Base-by-base conservation (phyloP, 129 eudicot genomes). In the Flaveria linearis region DNA sequence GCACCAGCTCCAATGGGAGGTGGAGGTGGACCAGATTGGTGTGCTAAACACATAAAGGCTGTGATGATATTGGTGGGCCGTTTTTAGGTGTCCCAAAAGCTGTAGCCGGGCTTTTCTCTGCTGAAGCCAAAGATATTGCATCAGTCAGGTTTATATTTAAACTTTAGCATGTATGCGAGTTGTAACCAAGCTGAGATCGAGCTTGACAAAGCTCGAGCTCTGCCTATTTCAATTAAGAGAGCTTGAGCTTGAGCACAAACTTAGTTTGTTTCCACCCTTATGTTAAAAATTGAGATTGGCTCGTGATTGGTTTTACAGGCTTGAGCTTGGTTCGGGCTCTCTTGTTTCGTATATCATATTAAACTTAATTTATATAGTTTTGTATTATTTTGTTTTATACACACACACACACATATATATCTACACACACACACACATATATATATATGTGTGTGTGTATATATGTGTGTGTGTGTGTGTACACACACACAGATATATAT, bases 1-100 rank as follows among this genome's bases (percentile, higher is more conserved):
- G 96, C 97, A 75, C 97, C 97, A 46, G 92, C 92, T 82, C 99
- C 99, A 49, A 83, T 89, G 96, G 99, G 99, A 42, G 99, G 99
- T 60, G 97, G 97, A n/a, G 99, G 99, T 64, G 99, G 97, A 70
- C 78, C 93, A 15, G 90, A 87, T 78, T 94, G 99, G 99, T 94
- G 99, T 56, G 96, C 97, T 49, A 89, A 81, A 68, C 97, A 94
- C 79, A 91, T 94, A 68, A 94, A 91, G 79, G 92, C 99, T 0
- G 96, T 94, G 52, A 91, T 94, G 90, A 94, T 62, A 94, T 94
- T 71, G 99, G 99, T 68, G 99, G 99, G 53, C 99, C 99, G 1
- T 83, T 94, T 83, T 81, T 94, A 73, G 99, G 99, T 64, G 99
- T 89, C 72, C 99, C 99, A 53, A 94, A 94, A 81, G 91, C 99